phyloP scores from a whole-genome alignment of 768 basidiomycete genomes.

The Leccinum subgranulosum region DNA sequence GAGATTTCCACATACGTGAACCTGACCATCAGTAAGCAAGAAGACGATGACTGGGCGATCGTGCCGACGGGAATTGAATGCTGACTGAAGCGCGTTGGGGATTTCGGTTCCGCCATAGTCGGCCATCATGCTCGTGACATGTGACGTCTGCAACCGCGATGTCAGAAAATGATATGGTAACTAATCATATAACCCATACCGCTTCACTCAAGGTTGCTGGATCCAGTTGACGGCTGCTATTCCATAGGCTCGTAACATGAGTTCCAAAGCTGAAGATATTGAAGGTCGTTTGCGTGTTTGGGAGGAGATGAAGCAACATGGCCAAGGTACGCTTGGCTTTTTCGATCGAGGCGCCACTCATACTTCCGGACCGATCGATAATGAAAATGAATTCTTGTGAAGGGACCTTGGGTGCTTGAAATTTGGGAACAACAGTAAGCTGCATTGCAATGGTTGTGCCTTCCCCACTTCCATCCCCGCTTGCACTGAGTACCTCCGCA shows the following conservation, averaged over 20 bases:
- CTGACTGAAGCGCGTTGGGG: conserved; percentile 36
- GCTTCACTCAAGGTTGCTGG: conserved; percentile 32
- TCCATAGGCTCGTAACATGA: conserved; percentile 33
- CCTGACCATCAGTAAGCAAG: conserved; percentile 57
- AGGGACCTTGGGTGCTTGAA: conserved; percentile 38
- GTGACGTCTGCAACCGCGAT: conserved; percentile 31
- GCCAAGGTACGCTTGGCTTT: conserved; percentile 46
- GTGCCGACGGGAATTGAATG: conserved; percentile 34
- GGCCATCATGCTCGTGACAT: conserved; percentile 40
- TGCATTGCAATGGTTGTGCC: conserved; percentile 46
- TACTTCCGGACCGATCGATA: conserved; percentile 57
- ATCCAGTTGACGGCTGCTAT: conserved; percentile 31
- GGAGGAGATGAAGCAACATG: conserved; percentile 49
- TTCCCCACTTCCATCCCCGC: conserved; percentile 1
- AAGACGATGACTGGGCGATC: conserved; percentile 48
- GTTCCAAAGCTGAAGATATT: conserved; percentile 59
- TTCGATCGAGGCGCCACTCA: conserved; percentile 40
- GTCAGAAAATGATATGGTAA: conserved; percentile 6
- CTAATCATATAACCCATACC: conserved; percentile 22
- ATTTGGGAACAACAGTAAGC: conserved; percentile 53
- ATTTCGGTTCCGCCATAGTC: conserved; percentile 55
- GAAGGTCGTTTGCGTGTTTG: conserved; percentile 40
- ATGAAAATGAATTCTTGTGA: conserved; percentile 60
- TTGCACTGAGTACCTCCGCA: conserved; percentile 39
- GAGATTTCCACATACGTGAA: conserved; percentile 20